A percentile compares a stretch with the other conserved stretches of the same genome.
Conservation (phyloP, 2,329 filamentous ascomycete species). For the Madurella mycetomatis region DNA sequence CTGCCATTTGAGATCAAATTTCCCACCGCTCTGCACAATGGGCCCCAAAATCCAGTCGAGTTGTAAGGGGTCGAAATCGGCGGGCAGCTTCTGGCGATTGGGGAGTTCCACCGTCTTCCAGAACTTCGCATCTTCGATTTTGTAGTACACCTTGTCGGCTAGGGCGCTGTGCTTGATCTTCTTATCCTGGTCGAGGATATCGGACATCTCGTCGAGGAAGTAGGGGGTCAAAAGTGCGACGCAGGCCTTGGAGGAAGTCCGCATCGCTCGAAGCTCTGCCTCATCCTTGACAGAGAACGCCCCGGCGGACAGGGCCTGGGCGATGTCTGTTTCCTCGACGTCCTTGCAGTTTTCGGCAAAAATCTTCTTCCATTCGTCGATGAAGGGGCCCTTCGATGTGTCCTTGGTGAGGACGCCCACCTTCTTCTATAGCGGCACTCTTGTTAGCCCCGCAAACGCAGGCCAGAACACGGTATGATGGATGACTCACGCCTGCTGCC, state of each 20-base stretch:
- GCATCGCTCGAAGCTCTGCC: constrained; percentile 86
- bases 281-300: constrained; percentile 94
- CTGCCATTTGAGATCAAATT: constrained; percentile 82
- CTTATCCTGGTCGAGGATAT: constrained; percentile 91
- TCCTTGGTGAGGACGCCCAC: constrained; percentile 84
- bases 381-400: constrained; percentile 77
- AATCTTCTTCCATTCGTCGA: constrained; percentile 91
- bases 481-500: constrained; percentile 66
- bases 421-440: constrained; percentile 61
- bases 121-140: constrained; percentile 90
- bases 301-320: constrained; percentile 71
- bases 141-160: constrained; percentile 81
- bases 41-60: constrained; percentile 93
- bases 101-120: constrained; percentile 75
- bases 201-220: constrained; percentile 97
- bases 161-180: constrained; percentile 88
- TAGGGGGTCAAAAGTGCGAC: constrained; percentile 93
- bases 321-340: constrained; percentile 82
- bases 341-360: constrained; percentile 78
- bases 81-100: constrained; percentile 69
- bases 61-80: constrained; percentile 80
- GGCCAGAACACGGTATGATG: background rate
- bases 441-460: constrained; percentile 19
- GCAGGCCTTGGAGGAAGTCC: constrained; percentile 89
- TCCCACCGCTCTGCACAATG: constrained; percentile 89